phyloP scores from a whole-genome alignment of 352 stramenopile species.

The Pythium guiyangense region DNA sequence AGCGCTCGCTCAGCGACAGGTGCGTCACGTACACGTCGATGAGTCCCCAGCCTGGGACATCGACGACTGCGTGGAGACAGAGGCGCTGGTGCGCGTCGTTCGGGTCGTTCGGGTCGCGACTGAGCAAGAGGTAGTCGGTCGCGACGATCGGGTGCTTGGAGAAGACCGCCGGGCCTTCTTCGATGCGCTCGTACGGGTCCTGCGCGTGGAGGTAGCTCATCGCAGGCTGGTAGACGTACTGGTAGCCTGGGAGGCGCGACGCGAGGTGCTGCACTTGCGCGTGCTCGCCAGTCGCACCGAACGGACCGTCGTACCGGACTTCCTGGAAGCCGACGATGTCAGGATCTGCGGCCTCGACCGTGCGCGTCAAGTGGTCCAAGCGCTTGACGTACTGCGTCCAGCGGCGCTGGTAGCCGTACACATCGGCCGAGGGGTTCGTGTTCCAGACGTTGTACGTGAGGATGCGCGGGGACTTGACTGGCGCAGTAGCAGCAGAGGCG shows the following conservation, averaged over 20 bases:
- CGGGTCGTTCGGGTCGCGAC: slow-evolving; percentile 71
- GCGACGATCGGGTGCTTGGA: slow-evolving; percentile 75
- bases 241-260: slow-evolving; percentile 52
- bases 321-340: slow-evolving; percentile 85
- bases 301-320: slow-evolving; percentile 78
- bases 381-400: slow-evolving; percentile 76
- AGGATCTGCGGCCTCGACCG: slow-evolving; percentile 44
- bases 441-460: slow-evolving; percentile 90
- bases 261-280: slow-evolving; percentile 78
- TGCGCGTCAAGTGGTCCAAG: slow-evolving; percentile 60
- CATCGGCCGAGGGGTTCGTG: slow-evolving; percentile 72
- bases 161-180: slow-evolving; percentile 80
- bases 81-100: slow-evolving; percentile 84
- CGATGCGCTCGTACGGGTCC: slow-evolving; percentile 65
- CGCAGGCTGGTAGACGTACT: slow-evolving; percentile 84
- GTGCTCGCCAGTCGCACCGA: slow-evolving; percentile 54
- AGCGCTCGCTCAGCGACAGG: slow-evolving; percentile 73
- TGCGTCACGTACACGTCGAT: slow-evolving; percentile 88
- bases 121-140: slow-evolving; percentile 80
- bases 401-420: slow-evolving; percentile 49
- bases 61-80: slow-evolving; percentile 73
- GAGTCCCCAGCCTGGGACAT: slow-evolving; percentile 53
- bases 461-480: slow-evolving; percentile 43
- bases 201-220: slow-evolving; percentile 79
- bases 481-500: background rate